Base-by-base conservation (phyloP, 495 filamentous ascomycete species). In the Friedmanniomyces endolithicus region DNA sequence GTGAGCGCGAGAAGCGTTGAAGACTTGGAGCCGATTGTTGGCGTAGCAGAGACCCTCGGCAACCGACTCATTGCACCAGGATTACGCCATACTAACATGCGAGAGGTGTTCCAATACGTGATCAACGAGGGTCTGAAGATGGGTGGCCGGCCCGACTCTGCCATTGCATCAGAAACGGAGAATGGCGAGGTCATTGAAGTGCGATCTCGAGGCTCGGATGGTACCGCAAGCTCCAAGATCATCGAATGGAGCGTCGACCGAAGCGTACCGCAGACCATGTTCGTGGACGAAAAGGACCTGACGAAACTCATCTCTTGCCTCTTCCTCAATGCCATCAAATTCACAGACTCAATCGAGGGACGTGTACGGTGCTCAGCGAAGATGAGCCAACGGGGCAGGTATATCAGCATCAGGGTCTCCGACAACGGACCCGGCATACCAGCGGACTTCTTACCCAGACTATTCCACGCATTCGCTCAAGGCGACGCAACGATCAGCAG, bases 371-470 rank as follows among this genome's bases (percentile, higher is more conserved):
- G 89, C 4, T 74, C 63, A 33, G 81, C 79, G 8, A 74, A 70
- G 19, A 65, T 81, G 33, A 75, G 73, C 49, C 53, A 68, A 49
- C 74, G 72, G 52, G 66, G 59, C 55, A 74, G 78, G 55, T 77
- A 80, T 66, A 71, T 86, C 49, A 65, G 78, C 37, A 78, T 87
- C 63, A 76, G 66, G 40, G 74, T 90, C 35, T 68, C 71, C 12
- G 86, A 89, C 68, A 86, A 82, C 16, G 86, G 86, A 1, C 76
- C 81, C 48, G 86, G 86, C 4, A 90, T 90, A 48, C 79, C 83
- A 0, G 71, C 74, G 53, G 79, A 77, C 8, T 88, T 88, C 64
- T 60, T 85, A 51, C 81, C 82, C 0, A 78, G 78, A 41, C 75
- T 90, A 1, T 90, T 88, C 72, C 85, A 84, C 56, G 79, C 86